phyloP scores from a whole-genome alignment of 1,139 yeast species.

The Zygoascus meyerae region DNA sequence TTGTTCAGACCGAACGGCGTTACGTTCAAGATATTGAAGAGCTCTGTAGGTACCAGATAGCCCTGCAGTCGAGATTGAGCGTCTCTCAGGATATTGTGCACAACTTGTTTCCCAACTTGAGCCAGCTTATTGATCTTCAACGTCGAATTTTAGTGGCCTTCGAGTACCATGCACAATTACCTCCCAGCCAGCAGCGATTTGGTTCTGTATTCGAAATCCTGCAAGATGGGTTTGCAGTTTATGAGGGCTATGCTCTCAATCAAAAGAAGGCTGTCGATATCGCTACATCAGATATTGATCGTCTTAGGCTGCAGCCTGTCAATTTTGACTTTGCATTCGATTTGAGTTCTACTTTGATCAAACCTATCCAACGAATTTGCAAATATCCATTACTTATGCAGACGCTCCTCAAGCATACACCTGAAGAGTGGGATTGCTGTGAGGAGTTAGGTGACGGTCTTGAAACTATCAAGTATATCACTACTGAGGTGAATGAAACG shows the following conservation, averaged over 20 bases:
- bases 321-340: constrained; percentile 52
- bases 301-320: constrained; percentile 5
- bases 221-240: constrained; percentile 77
- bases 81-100: constrained; percentile 78
- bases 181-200: constrained; percentile 70
- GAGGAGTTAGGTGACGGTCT: constrained; percentile 67
- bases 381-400: constrained; percentile 81
- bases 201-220: constrained; percentile 78
- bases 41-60: constrained; percentile 60
- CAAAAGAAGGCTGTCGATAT: constrained; percentile 84
- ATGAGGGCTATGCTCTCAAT: constrained; percentile 81
- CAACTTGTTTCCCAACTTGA: constrained; percentile 78
- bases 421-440: constrained; percentile 44
- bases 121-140: constrained; percentile 85
- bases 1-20: constrained; percentile 84
- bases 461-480: constrained; percentile 64
- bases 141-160: constrained; percentile 80
- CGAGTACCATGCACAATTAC: constrained; percentile 79
- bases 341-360: constrained; percentile 79
- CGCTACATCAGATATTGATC: constrained; percentile 59
- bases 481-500: constrained; percentile 87
- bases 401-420: constrained; percentile 65
- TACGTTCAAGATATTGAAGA: constrained; percentile 86
- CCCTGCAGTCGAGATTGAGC: constrained; percentile 57
- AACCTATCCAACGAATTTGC: constrained; percentile 92